These are phyloP conservation scores for Thermothelomyces thermophilus DNA, from an alignment of 2,329 filamentous ascomycete genomes.

Conservation along the genomic window DNA sequence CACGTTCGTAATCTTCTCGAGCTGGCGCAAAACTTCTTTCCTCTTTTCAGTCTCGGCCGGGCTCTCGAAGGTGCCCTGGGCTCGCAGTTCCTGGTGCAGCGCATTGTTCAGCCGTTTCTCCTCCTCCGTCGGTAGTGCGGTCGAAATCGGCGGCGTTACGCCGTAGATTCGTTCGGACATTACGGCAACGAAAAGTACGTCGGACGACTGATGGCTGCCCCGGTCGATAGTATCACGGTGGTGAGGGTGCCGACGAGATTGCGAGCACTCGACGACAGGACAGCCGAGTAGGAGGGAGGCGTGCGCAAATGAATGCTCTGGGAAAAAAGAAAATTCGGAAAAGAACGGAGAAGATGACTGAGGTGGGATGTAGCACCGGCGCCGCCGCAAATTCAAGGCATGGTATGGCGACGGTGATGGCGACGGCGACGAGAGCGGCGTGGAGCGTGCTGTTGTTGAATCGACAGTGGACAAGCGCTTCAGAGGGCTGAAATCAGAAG, in stretches of 20 bases:
- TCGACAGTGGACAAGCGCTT: not conserved
- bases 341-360: slow-evolving; percentile 5
- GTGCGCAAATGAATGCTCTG: slow-evolving; percentile 5
- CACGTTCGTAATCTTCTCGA: slow-evolving; percentile 75
- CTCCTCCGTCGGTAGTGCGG: slow-evolving; percentile 63
- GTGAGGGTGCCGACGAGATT: not conserved
- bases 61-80: slow-evolving; percentile 86
- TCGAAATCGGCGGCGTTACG: slow-evolving; percentile 79
- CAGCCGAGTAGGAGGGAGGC: not conserved
- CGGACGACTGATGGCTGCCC: not conserved
- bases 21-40: slow-evolving; percentile 63
- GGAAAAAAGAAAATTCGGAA: not conserved
- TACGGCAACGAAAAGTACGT: not conserved
- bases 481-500: not conserved
- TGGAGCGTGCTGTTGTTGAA: slow-evolving; percentile 1
- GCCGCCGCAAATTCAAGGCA: slow-evolving; percentile 13
- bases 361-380: not conserved
- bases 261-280: not conserved
- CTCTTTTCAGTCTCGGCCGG: slow-evolving; percentile 75
- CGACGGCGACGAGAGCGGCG: slow-evolving; percentile 2
- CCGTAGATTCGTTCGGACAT: slow-evolving; percentile 42
- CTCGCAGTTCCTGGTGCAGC: slow-evolving; percentile 76
- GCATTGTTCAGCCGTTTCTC: slow-evolving; percentile 73
- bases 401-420: slow-evolving; percentile 6
- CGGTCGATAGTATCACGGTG: not conserved